Evolutionary conservation across 108 stramenopile species (phyloP), one percentile per base, ranked within the genome.

Genomic region (Licmophora abbreviata): DNA sequence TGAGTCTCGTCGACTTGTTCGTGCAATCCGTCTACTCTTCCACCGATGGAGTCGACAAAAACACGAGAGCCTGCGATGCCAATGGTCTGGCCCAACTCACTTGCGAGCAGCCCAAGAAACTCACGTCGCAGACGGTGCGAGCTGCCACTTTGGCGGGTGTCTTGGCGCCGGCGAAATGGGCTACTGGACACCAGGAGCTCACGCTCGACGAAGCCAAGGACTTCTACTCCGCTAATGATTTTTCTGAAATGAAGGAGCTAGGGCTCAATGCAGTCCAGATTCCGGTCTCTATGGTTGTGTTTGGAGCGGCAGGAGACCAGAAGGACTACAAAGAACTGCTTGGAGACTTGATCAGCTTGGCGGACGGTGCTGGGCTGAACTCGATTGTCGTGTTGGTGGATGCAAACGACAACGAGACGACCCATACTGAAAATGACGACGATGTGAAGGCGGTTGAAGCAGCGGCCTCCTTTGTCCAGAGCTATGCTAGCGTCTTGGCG

Each of bases 261-360:
- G 81, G 81, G 18, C 52, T 87, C 17, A 88, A 88, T 63, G 62
- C 79, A 21, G 77, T 88, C 25, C 79, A 72, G 47, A 71, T 88
- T 56, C 70, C 71, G 22, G 67, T 88, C 0, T 74, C 76, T 12
- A 51, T 56, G 17, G 29, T 32, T 26, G 58, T 54, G 23, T 81
- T 86, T 51, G 30, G 15, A 0, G 35, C n/a, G 20, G 28, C n/a
- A 4, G 57, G 60, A 24, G 57, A 55, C 30, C 25, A 53, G 20
- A 14, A 42, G n/a, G n/a, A n/a, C n/a, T n/a, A n/a, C n/a, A n/a
- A n/a, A n/a, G n/a, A n/a, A n/a, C 14, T 42, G 12, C 7, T 29
- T 10, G 10, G 9, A 29, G 20, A 24, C 29, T 9, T 8, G 7
- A 27, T 29, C 14, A 18, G 30, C 10, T 32, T 9, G 36, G 12